These are phyloP conservation scores for Hericium coralloides DNA, from an alignment of 768 basidiomycete species.

Conservation along the genomic window DNA sequence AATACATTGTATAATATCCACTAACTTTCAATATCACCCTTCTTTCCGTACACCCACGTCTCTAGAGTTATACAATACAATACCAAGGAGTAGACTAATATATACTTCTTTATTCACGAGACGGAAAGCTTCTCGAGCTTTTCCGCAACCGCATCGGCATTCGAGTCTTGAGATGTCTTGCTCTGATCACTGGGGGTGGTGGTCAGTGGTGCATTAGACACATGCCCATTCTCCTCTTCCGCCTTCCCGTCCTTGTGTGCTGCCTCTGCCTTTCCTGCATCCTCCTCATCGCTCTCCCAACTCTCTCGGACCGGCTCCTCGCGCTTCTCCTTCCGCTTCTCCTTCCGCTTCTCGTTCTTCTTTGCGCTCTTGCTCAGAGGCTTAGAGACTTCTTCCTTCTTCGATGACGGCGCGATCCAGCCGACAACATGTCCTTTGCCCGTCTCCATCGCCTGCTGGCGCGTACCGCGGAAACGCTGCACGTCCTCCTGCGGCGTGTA, in stretches of 20 bases:
- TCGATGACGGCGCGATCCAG: conserved; percentile 54
- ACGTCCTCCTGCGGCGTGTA: conserved; percentile 95
- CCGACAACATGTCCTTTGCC: conserved; percentile 81
- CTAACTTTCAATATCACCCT: background rate
- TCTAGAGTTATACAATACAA: conserved; percentile 7
- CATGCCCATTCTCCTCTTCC: conserved; percentile 13
- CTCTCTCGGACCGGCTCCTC: conserved; percentile 55
- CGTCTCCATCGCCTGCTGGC: conserved; percentile 65
- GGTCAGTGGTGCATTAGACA: background rate
- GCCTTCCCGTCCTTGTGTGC: background rate
- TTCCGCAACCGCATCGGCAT: conserved; percentile 32
- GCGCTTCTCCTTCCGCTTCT: conserved; percentile 69
- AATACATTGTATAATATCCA: background rate
- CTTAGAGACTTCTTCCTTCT: conserved; percentile 11
- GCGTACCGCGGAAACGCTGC: conserved; percentile 71
- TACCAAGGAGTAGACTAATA: background rate
- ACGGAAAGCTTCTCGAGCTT: conserved; percentile 53
- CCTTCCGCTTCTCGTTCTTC: conserved; percentile 78
- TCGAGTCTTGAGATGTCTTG: conserved; percentile 12
- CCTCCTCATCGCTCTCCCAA: conserved; percentile 68
- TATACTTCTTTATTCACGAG: background rate
- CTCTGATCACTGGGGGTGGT: background rate
- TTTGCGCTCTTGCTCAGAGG: conserved; percentile 41
- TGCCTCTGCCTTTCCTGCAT: conserved; percentile 22
- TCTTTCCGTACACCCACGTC: conserved; percentile 5